Evolutionary conservation across 1,284 basidiomycete species (phyloP).

Genomic region (Microbotryum violaceum): DNA sequence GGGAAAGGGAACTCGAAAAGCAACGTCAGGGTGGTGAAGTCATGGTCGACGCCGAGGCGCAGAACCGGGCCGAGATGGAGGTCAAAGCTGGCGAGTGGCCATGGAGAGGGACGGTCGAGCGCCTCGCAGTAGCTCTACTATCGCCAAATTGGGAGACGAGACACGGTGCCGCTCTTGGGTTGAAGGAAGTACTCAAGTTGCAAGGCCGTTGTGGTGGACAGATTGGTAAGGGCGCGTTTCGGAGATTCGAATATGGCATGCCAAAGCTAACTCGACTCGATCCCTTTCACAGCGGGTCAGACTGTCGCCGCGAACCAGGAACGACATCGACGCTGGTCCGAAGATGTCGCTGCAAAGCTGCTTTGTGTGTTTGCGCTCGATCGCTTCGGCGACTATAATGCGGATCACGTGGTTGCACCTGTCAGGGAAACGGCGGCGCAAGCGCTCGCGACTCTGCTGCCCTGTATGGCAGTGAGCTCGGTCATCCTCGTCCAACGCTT

Average conservation of each 20-base stretch:
- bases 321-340: conserved; percentile 77
- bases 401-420: conserved; percentile 93
- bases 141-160: conserved; percentile 84
- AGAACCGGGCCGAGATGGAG: conserved; percentile 32
- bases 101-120: conserved; percentile 75
- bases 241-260: not conserved
- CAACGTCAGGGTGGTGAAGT: conserved; percentile 25
- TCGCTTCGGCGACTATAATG: conserved; percentile 94
- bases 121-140: conserved; percentile 78
- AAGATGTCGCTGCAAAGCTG: conserved; percentile 75
- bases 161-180: conserved; percentile 86
- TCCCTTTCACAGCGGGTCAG: conserved; percentile 18
- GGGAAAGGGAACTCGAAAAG: conserved; percentile 8
- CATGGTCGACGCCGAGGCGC: conserved; percentile 30
- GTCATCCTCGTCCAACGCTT: conserved; percentile 73
- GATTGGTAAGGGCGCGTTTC: conserved; percentile 49
- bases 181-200: conserved; percentile 78
- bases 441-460: conserved; percentile 78
- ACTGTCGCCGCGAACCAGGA: conserved; percentile 54
- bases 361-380: conserved; percentile 91
- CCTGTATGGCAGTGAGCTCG: conserved; percentile 72
- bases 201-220: conserved; percentile 79
- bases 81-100: conserved; percentile 60
- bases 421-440: conserved; percentile 95
- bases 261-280: not conserved